Percentiles rank a stretch among this genome's conserved stretches.
Conservation (phyloP, 1,284 basidiomycete genomes). For the Leccinum glutinopallens region DNA sequence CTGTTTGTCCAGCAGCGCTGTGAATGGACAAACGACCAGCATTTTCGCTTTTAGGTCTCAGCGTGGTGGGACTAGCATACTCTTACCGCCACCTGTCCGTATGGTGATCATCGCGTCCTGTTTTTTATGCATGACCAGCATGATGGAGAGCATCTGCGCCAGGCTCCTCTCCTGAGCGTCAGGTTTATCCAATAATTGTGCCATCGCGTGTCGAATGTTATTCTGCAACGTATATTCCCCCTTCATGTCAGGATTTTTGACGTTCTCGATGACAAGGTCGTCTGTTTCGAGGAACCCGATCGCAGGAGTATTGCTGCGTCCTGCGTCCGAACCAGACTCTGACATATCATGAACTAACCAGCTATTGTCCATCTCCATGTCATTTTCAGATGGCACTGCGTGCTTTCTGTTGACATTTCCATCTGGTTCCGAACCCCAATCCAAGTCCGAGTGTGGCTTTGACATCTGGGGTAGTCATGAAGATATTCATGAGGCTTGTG, state of each 20-base stretch:
- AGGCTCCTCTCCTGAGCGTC: neutral
- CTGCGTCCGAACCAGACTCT: no score
- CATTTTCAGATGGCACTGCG: no score
- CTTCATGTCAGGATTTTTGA: neutral
- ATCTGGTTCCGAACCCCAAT: no score
- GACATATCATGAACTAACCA: no score
- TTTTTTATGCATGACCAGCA: neutral
- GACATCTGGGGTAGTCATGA: no score
- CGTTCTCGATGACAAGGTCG: neutral
- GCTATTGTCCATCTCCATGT: no score
- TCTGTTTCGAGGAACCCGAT: no score
- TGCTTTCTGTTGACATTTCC: no score
- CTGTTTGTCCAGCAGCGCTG: conserved; percentile 3
- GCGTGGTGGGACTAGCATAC: neutral
- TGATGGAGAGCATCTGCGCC: neutral
- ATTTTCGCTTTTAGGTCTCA: neutral
- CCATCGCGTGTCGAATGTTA: neutral
- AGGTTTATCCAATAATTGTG: neutral
- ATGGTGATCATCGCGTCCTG: conserved; percentile 4
- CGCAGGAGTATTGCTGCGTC: no score
- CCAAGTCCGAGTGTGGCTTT: no score
- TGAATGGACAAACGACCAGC: conserved; percentile 10
- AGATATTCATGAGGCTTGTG: no score
- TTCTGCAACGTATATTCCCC: conserved; percentile 1
- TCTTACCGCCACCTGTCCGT: conserved; percentile 11